Base-by-base conservation (phyloP, 176 grass and related monocot species). In the Aegilops speltoides region DNA sequence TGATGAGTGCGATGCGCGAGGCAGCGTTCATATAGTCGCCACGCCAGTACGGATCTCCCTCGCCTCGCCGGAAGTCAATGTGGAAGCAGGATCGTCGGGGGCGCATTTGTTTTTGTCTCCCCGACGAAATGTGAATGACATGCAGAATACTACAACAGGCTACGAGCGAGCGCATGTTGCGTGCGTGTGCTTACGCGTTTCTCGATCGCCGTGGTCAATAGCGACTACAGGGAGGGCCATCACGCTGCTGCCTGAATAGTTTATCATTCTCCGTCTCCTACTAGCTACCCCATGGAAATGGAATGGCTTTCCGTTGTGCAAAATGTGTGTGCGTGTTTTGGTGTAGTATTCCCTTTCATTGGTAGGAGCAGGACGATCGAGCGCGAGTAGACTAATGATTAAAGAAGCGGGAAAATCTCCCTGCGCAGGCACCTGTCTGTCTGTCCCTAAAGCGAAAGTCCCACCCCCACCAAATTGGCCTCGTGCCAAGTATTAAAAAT, bases 111-210 rank as follows among this genome's bases (percentile, higher is more conserved):
- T 69, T 75, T 54, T 8, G 14, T 7, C 32, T 7, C 26, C 25
- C 17, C 2, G 54, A 61, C 67, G 70, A 85, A 90, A 91, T 88
- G 82, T 91, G 89, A 85, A 91, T 72, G 86, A 32, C 77, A 54
- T 88, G 86, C 63, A 33, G 46, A 69, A 76, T 8, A 45, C 19
- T 17, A 6, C 48, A 52, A 6, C 50, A 54, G 50, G 50, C 0
- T 54, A 73, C 28, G 17, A n/a, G 3, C 8, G 20, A 9, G 37
- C 11, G 81, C 37, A 22, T 61, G 52, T 40, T 23, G 13, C 69
- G 81, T 48, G 38, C 68, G 20, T 61, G n/a, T 36, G 25, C 66
- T 43, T 23, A 83, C 89, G 89, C 85, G 85, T 17, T 87, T 84
- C 85, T 67, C 50, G 50, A 54, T 54, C 60, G 59, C 34, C 79